Base-by-base conservation (phyloP, 371 early-diverging fungal species). In the Vairimorpha necatrix region DNA sequence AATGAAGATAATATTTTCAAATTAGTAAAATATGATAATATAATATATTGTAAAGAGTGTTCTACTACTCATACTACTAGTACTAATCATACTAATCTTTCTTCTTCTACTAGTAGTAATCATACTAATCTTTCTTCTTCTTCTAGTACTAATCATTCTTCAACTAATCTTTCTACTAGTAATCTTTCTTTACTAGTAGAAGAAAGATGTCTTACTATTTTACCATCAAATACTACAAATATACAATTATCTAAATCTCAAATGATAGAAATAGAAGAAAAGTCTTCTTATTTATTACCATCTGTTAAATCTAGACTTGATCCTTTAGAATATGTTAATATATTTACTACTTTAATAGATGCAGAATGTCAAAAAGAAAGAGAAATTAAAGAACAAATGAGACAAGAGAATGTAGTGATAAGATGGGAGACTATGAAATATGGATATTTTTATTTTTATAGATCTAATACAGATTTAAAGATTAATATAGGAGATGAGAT, bases 361-460 rank as follows among this genome's bases (percentile, higher is more conserved):
- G 87, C 94, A 88, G 97, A 97, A 83, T 94, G 94, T 26, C 93
- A 94, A 68, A 91, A 94, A 80, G 95, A 96, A 80, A 89, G 90
- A 69, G 89, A 91, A 73, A 80, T 94, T 54, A 94, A 93, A 82
- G 97, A 95, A 82, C 87, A 93, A 4, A 95, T 95, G 86, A 92
- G 93, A 1, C 93, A 95, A 84, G 92, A 93, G 62, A 91, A 92
- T 76, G 90, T 96, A 67, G 89, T 89, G 24, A 92, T 97, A 18
- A 90, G 93, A 24, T 95, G 95, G 95, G 94, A 88, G 78, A 93
- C 93, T 84, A 88, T 89, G n/a, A 84, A 92, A 42, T 95, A 94
- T 0, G 93, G 90, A 87, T 95, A 95, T 77, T 87, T 88, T 56
- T 89, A 95, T 79, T 91, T 94, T 11, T 93, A 92, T 78, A 84